Base-by-base conservation (phyloP, 192 early-diverging fungal species). In the Allomyces macrogynus region DNA sequence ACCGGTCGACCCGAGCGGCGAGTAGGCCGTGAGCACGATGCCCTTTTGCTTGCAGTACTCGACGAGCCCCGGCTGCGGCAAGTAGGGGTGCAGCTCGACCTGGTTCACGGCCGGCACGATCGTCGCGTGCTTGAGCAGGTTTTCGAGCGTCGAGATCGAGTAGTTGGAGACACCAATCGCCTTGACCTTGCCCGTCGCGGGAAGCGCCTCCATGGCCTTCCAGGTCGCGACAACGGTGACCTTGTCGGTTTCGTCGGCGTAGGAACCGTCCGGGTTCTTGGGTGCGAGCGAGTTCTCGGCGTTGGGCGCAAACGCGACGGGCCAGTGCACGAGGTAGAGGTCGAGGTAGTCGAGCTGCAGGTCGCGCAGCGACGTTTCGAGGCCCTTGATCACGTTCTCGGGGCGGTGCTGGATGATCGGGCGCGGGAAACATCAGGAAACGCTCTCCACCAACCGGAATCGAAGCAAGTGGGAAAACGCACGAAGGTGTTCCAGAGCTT, bases 91-190 rank as follows among this genome's bases (percentile, higher is more conserved):
- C 27, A 88, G 70, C 71, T 95, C 93, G 63, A 91, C 75, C 73
- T 96, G 91, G 78, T 89, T 87, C 49, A 84, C 87, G 60, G 84
- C 89, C 18, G 93, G 93, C 63, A 80, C 68, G 49, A 92, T 82
- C 61, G 75, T 78, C 70, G 82, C 78, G 61, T 73, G 64, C 9
- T 72, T 74, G 8, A 93, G 67, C 60, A 95, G 72, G 65, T 84
- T 77, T 63, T 87, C 75, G 23, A 90, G 72, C 61, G 86, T 75
- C 43, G 67, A 66, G 63, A 78, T 77, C 68, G 75, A 77, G 43
- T 80, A 87, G 77, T 97, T 97, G 61, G 85, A 87, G 40, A 94
- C 89, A 70, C 93, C 93, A 57, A 97, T 89, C 61, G 80, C 70
- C 64, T 82, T 81, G 64, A 81, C 79, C 72, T 87, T 87, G 67